Base-by-base conservation (phyloP, 345 rosid species). In the Atalantia buxifolia region DNA sequence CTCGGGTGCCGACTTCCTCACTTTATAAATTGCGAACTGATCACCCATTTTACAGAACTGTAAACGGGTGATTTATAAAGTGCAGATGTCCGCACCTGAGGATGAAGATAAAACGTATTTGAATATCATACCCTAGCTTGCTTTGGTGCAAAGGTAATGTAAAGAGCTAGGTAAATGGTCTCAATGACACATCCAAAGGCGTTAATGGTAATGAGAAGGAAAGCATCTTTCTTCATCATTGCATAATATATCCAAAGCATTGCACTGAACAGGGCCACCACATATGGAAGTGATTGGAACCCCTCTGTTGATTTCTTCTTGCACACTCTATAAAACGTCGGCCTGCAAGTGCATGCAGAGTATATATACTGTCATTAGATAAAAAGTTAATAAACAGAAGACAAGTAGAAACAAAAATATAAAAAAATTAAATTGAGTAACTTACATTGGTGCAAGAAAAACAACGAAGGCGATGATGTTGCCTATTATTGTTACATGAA, bases 281-380 rank as follows among this genome's bases (percentile, higher is more conserved):
- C 79, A 62, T 91, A 93, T 0, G 97, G 97, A 59, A 90, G 64
- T 61, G 94, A 89, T 36, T 90, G 91, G 70, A 91, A 93, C 31
- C 87, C 97, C 87, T 93, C 91, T 5, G 94, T 90, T n/a, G 91
- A 87, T 85, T 93, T 93, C 83, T 87, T 89, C 90, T 86, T 93
- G 70, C 80, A 82, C 7, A 93, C 82, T 80, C 90, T 85, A 30
- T 81, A 74, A 76, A 91, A 91, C 14, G 97, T 91, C 78, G 97
- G 92, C 69, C 97, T 93, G 83, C 62, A 81, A 18, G 21, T 45
- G 50, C 50, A 45, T 45, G 50, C 50, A 45, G 13, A 45, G 50
- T 13, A 45, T 13, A 45, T 45, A 3, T 13, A 12, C 18, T 13
- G 2, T 45, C 50, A 45, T 45, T 45, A 45, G 18, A 45, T 13